A percentile compares a stretch with the other conserved stretches of the same genome.
Evolutionary conservation across 1,139 yeast species (phyloP).

Genomic region (Debaryomycetaceae sp.): DNA sequence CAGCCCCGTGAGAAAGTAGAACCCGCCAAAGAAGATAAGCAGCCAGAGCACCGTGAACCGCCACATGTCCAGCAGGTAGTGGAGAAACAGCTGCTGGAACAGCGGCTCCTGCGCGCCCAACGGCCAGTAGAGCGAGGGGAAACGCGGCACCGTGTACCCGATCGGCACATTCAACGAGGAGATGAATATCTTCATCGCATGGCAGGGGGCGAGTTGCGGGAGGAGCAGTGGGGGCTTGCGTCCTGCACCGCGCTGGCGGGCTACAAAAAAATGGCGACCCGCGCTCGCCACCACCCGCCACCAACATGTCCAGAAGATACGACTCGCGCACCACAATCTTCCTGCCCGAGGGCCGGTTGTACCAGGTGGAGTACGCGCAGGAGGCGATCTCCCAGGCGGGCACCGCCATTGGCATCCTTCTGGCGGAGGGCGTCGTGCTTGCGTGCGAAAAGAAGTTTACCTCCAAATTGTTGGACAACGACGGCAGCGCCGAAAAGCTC

Average conservation of each 20-base stretch:
- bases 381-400: constrained; percentile 98
- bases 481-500: constrained; percentile 88
- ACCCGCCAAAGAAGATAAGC: constrained; percentile 57
- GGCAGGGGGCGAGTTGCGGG: background rate
- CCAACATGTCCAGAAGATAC: constrained; percentile 50
- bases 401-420: constrained; percentile 91
- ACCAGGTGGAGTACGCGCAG: constrained; percentile 94
- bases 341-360: constrained; percentile 97
- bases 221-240: too few species aligned
- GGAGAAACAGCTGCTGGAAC: constrained; percentile 57
- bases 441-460: constrained; percentile 97
- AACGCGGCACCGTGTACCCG: constrained; percentile 73
- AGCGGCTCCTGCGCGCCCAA: constrained; percentile 34
- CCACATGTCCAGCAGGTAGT: constrained; percentile 77
- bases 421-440: constrained; percentile 88
- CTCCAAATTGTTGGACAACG: constrained; percentile 87
- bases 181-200: constrained; percentile 33
- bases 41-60: constrained; percentile 79
- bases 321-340: constrained; percentile 98
- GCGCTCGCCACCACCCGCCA: constrained; percentile 1
- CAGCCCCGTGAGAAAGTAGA: constrained; percentile 63
- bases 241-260: background rate
- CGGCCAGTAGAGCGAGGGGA: constrained; percentile 84
- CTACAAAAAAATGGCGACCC: background rate
- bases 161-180: constrained; percentile 56